Percentiles rank a stretch among this genome's conserved stretches.
These are phyloP conservation scores for Salvia rosmarinus DNA, from an alignment of 257 asterid genomes.

Conservation along the genomic window DNA sequence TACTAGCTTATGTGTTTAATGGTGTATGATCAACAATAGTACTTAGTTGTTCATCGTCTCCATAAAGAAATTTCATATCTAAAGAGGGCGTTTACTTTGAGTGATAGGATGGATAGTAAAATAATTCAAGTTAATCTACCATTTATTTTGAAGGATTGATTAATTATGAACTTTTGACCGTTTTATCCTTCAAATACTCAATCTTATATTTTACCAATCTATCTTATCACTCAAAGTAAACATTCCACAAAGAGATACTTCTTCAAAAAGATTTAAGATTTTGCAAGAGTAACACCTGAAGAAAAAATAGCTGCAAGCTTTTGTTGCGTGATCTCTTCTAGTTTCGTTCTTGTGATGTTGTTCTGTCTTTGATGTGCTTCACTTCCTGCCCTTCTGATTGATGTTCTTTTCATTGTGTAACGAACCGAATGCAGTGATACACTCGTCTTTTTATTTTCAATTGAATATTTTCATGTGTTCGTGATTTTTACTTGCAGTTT, in stretches of 20 bases:
- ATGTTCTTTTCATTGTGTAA: background rate
- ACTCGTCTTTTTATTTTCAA: background rate
- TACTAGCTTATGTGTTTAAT: background rate
- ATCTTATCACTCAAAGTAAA: too few species aligned
- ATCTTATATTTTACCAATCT: too few species aligned
- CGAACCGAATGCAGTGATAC: background rate
- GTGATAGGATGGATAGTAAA: too few species aligned
- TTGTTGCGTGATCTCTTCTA: background rate
- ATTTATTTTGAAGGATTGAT: too few species aligned
- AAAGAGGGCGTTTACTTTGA: too few species aligned
- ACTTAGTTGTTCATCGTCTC: background rate
- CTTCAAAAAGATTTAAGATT: background rate
- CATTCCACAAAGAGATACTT: too few species aligned
- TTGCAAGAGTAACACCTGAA: background rate
- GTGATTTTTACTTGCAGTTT: slow-evolving; percentile 44
- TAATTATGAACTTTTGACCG: too few species aligned
- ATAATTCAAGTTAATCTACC: too few species aligned
- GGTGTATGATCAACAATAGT: background rate
- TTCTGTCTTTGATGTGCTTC: slow-evolving; percentile 1
- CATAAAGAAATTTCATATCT: too few species aligned
- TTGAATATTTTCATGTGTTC: slow-evolving; percentile 3
- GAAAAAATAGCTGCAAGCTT: background rate
- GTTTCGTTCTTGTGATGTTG: background rate
- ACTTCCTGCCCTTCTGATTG: background rate
- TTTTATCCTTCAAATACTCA: too few species aligned